Percentiles rank a stretch among this genome's conserved stretches.
Conservation (phyloP, 1,284 basidiomycete species). For the Ceratobasidium sp. region DNA sequence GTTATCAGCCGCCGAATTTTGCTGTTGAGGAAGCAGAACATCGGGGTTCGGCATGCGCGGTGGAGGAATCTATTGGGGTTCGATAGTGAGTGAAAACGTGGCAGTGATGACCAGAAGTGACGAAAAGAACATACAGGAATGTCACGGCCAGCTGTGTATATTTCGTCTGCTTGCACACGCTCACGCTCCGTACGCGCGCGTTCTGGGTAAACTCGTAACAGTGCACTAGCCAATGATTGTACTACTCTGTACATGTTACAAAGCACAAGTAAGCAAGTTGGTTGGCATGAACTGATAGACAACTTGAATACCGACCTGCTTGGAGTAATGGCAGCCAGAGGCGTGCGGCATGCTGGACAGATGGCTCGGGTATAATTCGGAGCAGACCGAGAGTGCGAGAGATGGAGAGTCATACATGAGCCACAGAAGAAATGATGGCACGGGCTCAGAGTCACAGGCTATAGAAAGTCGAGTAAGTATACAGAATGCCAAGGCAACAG, state of each 20-base stretch:
- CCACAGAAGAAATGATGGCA: slow-evolving; percentile 47
- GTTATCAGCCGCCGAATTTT: slow-evolving; percentile 45
- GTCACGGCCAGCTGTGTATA: slow-evolving; percentile 40
- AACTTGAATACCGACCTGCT: slow-evolving; percentile 28
- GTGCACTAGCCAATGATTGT: slow-evolving; percentile 45
- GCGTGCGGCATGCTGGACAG: slow-evolving; percentile 45
- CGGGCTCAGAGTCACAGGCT: slow-evolving; percentile 44
- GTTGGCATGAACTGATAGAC: neutral
- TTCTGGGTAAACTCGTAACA: slow-evolving; percentile 45
- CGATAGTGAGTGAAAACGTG: neutral
- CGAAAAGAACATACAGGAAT: slow-evolving; percentile 40
- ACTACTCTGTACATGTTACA: slow-evolving; percentile 40
- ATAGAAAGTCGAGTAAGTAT: neutral
- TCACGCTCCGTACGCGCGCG: slow-evolving; percentile 44
- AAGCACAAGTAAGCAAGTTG: neutral
- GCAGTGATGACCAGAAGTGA: neutral
- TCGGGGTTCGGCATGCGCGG: slow-evolving; percentile 44
- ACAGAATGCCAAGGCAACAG: neutral
- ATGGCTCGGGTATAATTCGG: slow-evolving; percentile 42
- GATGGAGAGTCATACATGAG: slow-evolving; percentile 40
- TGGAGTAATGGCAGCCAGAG: slow-evolving; percentile 33
- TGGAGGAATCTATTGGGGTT: slow-evolving; percentile 44
- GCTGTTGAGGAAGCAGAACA: slow-evolving; percentile 44
- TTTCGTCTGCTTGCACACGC: slow-evolving; percentile 46
- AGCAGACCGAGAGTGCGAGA: slow-evolving; percentile 42